phyloP scores from a whole-genome alignment of 2,329 filamentous ascomycete genomes.

The Juglanconis juglandina region DNA sequence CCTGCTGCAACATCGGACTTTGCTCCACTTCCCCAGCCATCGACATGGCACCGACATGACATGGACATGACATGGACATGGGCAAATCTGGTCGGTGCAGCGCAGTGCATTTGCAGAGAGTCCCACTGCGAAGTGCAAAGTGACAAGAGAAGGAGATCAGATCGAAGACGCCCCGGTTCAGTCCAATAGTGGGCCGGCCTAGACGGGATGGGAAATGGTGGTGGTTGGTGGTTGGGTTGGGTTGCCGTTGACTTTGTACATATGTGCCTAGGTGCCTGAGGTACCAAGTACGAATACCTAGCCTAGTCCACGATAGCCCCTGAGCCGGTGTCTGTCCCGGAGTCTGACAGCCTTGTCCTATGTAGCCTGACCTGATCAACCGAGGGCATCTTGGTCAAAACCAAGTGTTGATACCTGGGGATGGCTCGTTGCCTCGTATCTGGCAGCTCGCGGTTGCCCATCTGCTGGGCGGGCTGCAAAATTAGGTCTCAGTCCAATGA shows the following conservation, averaged over 20 bases:
- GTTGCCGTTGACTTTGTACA: no score
- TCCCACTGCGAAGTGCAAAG: no score
- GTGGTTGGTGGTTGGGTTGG: conserved; percentile 9
- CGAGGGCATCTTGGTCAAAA: no score
- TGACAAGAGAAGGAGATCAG: no score
- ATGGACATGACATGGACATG: neutral
- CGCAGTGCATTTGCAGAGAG: no score
- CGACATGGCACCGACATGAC: neutral
- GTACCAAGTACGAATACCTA: neutral
- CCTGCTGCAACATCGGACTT: conserved; percentile 1
- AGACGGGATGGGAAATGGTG: no score
- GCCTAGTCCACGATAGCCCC: neutral
- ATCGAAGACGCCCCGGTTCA: no score
- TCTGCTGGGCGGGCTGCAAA: conserved; percentile 14
- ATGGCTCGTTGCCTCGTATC: no score
- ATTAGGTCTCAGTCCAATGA: conserved; percentile 2
- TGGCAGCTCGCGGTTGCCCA: neutral
- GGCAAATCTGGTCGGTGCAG: neutral
- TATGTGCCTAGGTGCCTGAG: no score
- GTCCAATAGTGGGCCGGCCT: no score
- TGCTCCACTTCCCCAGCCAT: conserved; percentile 17
- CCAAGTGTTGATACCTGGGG: no score
- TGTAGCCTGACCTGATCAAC: neutral
- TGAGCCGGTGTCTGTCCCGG: neutral
- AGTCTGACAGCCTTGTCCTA: neutral